Evolutionary conservation across 805 yeast genomes (phyloP).

Genomic region (Saccharomycopsis lassenensis): DNA sequence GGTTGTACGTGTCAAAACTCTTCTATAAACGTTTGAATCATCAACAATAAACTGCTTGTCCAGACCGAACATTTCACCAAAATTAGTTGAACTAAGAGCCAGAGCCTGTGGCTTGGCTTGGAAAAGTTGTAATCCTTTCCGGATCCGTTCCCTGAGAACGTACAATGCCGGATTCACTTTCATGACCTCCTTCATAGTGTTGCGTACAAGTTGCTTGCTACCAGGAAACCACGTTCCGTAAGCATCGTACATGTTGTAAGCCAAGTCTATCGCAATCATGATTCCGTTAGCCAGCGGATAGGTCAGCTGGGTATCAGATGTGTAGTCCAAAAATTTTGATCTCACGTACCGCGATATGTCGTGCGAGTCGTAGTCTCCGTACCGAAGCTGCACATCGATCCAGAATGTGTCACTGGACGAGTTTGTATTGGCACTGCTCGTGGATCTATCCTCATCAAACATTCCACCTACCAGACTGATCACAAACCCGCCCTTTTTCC

Average conservation of each 20-base stretch:
- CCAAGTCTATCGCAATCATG: slow-evolving; percentile 82
- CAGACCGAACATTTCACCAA: slow-evolving; percentile 77
- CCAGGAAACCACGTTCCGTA: slow-evolving; percentile 99
- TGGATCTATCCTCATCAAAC: too few species aligned
- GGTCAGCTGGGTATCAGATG: slow-evolving; percentile 71
- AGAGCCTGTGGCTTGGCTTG: slow-evolving; percentile 93
- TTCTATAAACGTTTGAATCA: slow-evolving; percentile 90
- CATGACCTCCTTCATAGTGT: slow-evolving; percentile 89
- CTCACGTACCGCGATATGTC: slow-evolving; percentile 90
- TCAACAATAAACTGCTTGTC: slow-evolving; percentile 83
- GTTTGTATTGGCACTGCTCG: slow-evolving; percentile 59
- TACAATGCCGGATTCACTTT: slow-evolving; percentile 88
- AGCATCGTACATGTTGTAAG: slow-evolving; percentile 92
- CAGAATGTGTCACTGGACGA: slow-evolving; percentile 72
- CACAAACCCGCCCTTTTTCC: slow-evolving; percentile 72
- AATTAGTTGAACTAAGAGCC: slow-evolving; percentile 77
- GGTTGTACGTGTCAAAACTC: slow-evolving; percentile 78
- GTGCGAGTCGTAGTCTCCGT: slow-evolving; percentile 97
- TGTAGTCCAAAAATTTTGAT: slow-evolving; percentile 87
- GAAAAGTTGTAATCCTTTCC: slow-evolving; percentile 88
- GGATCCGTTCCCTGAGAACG: slow-evolving; percentile 83
- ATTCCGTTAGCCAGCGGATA: slow-evolving; percentile 94
- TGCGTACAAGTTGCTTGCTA: slow-evolving; percentile 76
- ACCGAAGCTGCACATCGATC: slow-evolving; percentile 90
- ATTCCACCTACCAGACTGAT: too few species aligned